Evolutionary conservation across 805 yeast species (phyloP), one percentile per base, ranked within the genome.

Genomic region (Naumovozyma castellii): DNA sequence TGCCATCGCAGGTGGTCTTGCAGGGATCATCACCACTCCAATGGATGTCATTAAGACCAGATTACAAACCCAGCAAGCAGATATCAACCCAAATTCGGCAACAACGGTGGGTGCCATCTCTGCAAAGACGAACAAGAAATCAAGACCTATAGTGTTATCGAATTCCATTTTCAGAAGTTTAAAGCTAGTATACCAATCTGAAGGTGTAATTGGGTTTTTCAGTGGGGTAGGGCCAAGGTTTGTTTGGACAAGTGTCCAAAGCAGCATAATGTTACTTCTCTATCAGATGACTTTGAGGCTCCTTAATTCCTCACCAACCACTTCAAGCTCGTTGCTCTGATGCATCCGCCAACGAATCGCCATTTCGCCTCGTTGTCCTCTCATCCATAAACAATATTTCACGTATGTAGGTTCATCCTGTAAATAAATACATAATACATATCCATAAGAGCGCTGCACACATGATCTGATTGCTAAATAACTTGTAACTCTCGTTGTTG

Each of bases 201-300:
- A 92, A 59, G 97, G 98, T 1, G 38, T 80, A 0, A 43, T 72
- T 1, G 95, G 95, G 0, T 67, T 86, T 31, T 90, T 92, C 61
- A 76, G 88, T 25, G 99, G 99, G 1, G 95, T 92, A 4, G 97
- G 96, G 0, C 98, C 99, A 1, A 71, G 99, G 46, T 79, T 87
- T 48, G 81, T 92, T 3, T 92, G 99, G 99, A 90, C 97, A 0
- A 84, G 94, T 46, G 68, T 88, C 15, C 99, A 92, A 61, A 84
- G 95, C 60, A 84, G 95, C 48, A 81, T 92, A 36, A 90, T 92
- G 97, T 69, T 92, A 40, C 67, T 90, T 47, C 66, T 88, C 31
- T 92, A 92, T 62, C 98, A 92, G 60, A 67, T 77, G 33, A 71
- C 90, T 3, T 65, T 90, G 52, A 76, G 76, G 49, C 62, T 34